Evolutionary conservation across 2,329 filamentous ascomycete genomes (phyloP).

Genomic region (Penicillium sclerotigenum): DNA sequence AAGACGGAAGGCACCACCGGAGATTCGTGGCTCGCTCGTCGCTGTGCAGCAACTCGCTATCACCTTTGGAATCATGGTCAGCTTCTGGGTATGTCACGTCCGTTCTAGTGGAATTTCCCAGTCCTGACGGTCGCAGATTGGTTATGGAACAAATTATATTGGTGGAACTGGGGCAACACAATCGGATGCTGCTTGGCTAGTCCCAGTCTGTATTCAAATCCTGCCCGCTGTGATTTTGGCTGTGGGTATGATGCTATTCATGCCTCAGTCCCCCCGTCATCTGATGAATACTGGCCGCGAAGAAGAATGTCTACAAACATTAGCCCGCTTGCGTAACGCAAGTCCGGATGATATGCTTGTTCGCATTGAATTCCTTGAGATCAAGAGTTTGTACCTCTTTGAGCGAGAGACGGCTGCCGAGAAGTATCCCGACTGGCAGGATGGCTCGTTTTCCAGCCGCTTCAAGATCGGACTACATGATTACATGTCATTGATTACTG

Average conservation of each 20-base stretch:
- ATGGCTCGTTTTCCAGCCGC: slow-evolving; percentile 60
- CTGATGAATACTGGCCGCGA: slow-evolving; percentile 67
- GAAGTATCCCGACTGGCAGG: slow-evolving; percentile 63
- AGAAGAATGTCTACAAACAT: slow-evolving; percentile 60
- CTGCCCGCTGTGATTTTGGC: slow-evolving; percentile 64
- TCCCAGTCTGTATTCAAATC: slow-evolving; percentile 70
- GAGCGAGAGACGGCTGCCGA: slow-evolving; percentile 66
- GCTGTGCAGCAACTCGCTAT: slow-evolving; percentile 45
- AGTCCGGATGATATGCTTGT: slow-evolving; percentile 65
- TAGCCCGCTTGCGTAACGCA: slow-evolving; percentile 64
- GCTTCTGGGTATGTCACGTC: slow-evolving; percentile 36
- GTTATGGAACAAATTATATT: slow-evolving; percentile 57
- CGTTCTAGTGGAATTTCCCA: not conserved
- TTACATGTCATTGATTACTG: slow-evolving; percentile 33
- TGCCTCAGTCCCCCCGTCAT: slow-evolving; percentile 76
- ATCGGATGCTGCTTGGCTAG: slow-evolving; percentile 67
- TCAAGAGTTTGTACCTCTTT: slow-evolving; percentile 71
- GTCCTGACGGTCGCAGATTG: slow-evolving; percentile 30
- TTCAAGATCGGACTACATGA: slow-evolving; percentile 60
- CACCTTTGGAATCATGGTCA: slow-evolving; percentile 45
- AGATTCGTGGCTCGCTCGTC: slow-evolving; percentile 43
- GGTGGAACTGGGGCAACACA: slow-evolving; percentile 60
- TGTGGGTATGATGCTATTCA: slow-evolving; percentile 66
- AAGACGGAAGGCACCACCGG: slow-evolving; percentile 34
- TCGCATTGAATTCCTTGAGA: slow-evolving; percentile 72